Conservation (phyloP, 345 rosid genomes). For the Ceriops zippeliana region DNA sequence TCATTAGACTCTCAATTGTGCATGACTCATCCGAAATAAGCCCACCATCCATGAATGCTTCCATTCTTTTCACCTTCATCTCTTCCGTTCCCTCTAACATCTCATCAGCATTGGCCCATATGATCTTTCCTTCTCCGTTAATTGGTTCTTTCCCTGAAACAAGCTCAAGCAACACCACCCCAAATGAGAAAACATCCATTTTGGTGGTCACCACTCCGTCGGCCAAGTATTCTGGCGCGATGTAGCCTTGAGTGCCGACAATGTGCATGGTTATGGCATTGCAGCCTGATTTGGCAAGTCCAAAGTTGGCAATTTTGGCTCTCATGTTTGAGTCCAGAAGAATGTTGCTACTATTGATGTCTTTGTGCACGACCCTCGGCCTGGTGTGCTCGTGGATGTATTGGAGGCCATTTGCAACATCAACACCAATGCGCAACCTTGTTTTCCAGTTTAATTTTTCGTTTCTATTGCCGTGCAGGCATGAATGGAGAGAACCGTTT, state of each 20-base stretch:
- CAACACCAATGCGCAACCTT: constrained; percentile 47
- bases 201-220: constrained; percentile 64
- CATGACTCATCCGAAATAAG: constrained; percentile 31
- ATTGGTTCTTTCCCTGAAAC: constrained; percentile 50
- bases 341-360: constrained; percentile 64
- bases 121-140: constrained; percentile 43
- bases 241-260: constrained; percentile 73
- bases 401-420: constrained; percentile 65
- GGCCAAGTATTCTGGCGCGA: constrained; percentile 59
- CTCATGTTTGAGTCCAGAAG: constrained; percentile 56
- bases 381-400: constrained; percentile 72
- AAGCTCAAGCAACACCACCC: constrained; percentile 69
- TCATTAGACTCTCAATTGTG: constrained; percentile 46
- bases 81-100: constrained; percentile 41
- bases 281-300: constrained; percentile 73
- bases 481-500: constrained; percentile 55
- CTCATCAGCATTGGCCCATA: constrained; percentile 37
- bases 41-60: constrained; percentile 40
- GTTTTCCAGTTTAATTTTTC: constrained; percentile 48
- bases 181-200: constrained; percentile 69
- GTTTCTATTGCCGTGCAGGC: constrained; percentile 39
- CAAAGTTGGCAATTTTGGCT: constrained; percentile 70
- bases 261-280: constrained; percentile 73
- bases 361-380: constrained; percentile 67
- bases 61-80: constrained; percentile 28